Base-by-base conservation (phyloP, 768 basidiomycete genomes). In the Galerina marginata region DNA sequence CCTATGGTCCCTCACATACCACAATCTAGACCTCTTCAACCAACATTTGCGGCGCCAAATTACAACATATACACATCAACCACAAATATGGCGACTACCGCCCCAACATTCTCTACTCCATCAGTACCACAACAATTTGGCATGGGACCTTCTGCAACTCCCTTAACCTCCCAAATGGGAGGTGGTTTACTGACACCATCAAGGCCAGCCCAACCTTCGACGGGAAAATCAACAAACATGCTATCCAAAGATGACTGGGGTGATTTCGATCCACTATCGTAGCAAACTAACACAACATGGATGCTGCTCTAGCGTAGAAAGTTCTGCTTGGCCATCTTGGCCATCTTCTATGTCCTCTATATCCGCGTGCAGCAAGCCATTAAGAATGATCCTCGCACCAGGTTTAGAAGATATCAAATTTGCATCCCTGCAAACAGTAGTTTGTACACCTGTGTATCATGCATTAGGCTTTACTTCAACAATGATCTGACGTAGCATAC, bases 181-280 rank as follows among this genome's bases (percentile, higher is more conserved):
- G 76, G 81, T 26, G 77, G 80, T 46, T 71, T 92, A 53, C 74
- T 93, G 23, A 78, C 83, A 4, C 92, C 92, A 3, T 86, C 86
- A 15, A 86, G 81, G 69, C 86, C 87, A 33, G 69, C 83, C 29
- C 85, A 85, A 61, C 78, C 83, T 10, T 74, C 81, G 10, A 82
- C 84, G 68, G 71, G 46, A 55, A 65, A 60, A 51, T 61, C 67
- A 16, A 54, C 79, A 14, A 86, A 86, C 63, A 81, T 79, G 48
- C 65, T 81, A 12, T 81, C 86, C 36, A 89, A 88, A 65, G 82
- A 87, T 63, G 87, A 87, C 60, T 92, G 90, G 89, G 86, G 85
- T 23, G 92, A 91, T 70, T 94, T 94, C 69, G 92, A 94, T 77
- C 92, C 92, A 11, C 75, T 92, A 46, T 80, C 83, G 52, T 90